Evolutionary conservation across 106 monocot species (phyloP), one percentile per base, ranked within the genome.

Genomic region (Apostasia shenzhenica): DNA sequence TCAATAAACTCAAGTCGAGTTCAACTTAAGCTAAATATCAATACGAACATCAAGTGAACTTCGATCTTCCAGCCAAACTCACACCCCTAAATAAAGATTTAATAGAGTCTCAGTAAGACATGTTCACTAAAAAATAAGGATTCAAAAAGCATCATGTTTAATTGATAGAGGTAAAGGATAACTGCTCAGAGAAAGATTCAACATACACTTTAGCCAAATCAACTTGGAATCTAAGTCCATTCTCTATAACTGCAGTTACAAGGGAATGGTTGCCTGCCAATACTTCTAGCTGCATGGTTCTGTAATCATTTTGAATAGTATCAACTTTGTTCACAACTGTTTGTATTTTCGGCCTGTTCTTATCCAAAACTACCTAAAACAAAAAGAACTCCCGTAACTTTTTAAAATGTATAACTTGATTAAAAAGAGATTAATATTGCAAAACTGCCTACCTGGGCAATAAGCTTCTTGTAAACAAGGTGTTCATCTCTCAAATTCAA

Each of bases 271-370:
- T 99, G 71, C 99, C 99, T 67, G 93, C 93, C 72, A 99, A 81
- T 57, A 93, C 81, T 80, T 99, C 99, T 74, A 99, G 90, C 46
- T 87, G 70, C 93, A 99, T 99, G 37, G 90, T 99, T 80, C 99
- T 81, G 68, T 88, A 93, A 64, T 93, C 80, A 78, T 90, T 93
- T 73, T 93, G 92, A 72, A 99, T 90, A 55, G 85, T 73, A 71
- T 90, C 97, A 54, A 66, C 81, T 79, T 99, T 99, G 68, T 99
- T 99, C 48, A 99, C 93, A 72, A 99, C 97, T 54, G 97, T 99
- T 71, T 90, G 75, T 78, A 99, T 93, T 47, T 88, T 87, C 67
- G 90, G 87, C 75, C 72, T 90, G 77, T 99, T 93, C 73, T 99
- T 93, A 66, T 99, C 99, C 77, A 99, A 75, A 45, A 93, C 76